Percentiles rank a stretch among this genome's conserved stretches.
Conservation (phyloP, 139 green algal genomes). For the Asterochloris erici region DNA sequence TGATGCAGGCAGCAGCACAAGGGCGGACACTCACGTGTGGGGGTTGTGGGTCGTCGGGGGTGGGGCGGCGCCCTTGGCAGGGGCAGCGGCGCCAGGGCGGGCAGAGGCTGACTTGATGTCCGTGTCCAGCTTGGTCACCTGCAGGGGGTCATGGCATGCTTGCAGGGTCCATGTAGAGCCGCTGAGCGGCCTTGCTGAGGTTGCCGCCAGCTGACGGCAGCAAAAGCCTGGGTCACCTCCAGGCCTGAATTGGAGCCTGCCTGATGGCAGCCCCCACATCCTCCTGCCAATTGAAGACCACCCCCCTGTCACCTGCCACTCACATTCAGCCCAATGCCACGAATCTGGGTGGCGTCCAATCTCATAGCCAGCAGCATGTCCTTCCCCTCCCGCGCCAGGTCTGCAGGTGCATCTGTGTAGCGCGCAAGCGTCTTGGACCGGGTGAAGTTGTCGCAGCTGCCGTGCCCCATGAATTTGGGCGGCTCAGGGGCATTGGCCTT, state of each 20-base stretch:
- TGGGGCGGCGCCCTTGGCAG: constrained; percentile 33
- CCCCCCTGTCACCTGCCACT: neutral
- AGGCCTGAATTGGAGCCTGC: too few species aligned
- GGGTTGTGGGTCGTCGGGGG: constrained; percentile 23
- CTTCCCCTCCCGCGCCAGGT: constrained; percentile 40
- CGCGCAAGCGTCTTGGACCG: constrained; percentile 34
- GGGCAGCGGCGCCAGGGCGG: constrained; percentile 15
- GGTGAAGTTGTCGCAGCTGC: constrained; percentile 78
- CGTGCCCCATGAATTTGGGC: constrained; percentile 89
- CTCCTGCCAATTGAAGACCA: too few species aligned
- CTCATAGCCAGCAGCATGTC: constrained; percentile 52
- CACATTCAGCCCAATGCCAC: constrained; percentile 77
- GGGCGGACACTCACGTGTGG: neutral
- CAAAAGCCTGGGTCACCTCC: too few species aligned
- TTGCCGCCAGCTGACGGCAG: too few species aligned
- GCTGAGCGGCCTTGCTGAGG: too few species aligned
- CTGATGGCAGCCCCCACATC: too few species aligned
- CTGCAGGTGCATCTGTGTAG: constrained; percentile 23
- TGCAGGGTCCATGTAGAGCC: too few species aligned
- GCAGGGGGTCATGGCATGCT: neutral
- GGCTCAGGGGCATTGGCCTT: constrained; percentile 67
- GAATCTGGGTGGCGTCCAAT: constrained; percentile 56
- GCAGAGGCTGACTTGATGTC: constrained; percentile 31
- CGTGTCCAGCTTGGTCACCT: constrained; percentile 45
- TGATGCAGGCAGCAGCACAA: neutral